A percentile compares a stretch with the other conserved stretches of the same genome.
Conservation (phyloP, 1,139 yeast genomes). For the Suhomyces ambrosiae region DNA sequence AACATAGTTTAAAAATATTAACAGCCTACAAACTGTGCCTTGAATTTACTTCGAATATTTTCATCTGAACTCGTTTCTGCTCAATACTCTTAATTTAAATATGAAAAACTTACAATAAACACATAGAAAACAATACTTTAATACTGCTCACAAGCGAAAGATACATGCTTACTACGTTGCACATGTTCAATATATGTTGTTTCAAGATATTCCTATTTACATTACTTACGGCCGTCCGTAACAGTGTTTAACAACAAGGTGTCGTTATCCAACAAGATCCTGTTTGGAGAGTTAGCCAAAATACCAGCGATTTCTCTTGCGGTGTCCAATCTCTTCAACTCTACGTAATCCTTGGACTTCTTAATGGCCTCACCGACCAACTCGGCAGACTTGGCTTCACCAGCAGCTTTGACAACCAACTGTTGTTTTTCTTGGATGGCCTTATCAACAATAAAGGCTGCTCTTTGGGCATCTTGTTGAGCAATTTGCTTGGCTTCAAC, state of each 20-base stretch:
- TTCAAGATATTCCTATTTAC: conserved; percentile 4
- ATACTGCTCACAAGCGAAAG: too few relatives aligned
- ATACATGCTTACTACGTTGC: too few relatives aligned
- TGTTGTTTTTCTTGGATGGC: conserved; percentile 98
- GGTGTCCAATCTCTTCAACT: conserved; percentile 93
- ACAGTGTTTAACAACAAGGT: conserved; percentile 88
- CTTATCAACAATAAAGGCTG: conserved; percentile 94
- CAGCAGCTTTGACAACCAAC: conserved; percentile 92
- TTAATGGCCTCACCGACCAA: conserved; percentile 98
- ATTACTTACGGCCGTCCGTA: conserved; percentile 56
- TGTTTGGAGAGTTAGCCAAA: conserved; percentile 85
- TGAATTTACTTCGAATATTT: too few relatives aligned
- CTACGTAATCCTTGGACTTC: conserved; percentile 93
- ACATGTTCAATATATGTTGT: neutral
- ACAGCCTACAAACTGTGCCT: too few relatives aligned
- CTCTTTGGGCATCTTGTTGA: conserved; percentile 98
- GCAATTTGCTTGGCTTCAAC: conserved; percentile 99
- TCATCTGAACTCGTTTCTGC: too few relatives aligned
- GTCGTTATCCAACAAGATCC: conserved; percentile 87
- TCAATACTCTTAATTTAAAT: too few relatives aligned
- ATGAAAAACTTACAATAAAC: too few relatives aligned
- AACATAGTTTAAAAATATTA: too few relatives aligned
- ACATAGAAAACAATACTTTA: too few relatives aligned
- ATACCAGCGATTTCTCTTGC: conserved; percentile 94
- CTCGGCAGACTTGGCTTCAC: conserved; percentile 98